Base-by-base conservation (phyloP, 768 basidiomycete species). In the Leucocoprinus leucothites region DNA sequence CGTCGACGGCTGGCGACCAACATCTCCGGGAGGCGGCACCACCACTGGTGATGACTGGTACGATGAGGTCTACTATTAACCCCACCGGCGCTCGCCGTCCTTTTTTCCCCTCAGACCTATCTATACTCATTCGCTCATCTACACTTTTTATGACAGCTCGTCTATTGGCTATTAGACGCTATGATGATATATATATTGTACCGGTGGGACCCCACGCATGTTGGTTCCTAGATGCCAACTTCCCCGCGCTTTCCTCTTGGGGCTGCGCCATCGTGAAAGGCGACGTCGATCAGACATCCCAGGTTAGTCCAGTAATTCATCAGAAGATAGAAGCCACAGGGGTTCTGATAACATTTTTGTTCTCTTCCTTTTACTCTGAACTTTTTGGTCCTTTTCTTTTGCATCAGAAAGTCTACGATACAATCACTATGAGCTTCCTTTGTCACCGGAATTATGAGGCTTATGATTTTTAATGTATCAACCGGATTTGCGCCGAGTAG, bases 1-100 rank as follows among this genome's bases (percentile, higher is more conserved):
- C 34, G 61, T 81, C 34, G 73, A 76, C 51, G 74, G 74, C 57
- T 82, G 82, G 82, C 66, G 79, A 22, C 68, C 71, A 7, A 60
- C 63, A 31, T 66, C 73, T 13, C 69, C 71, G 22, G 62, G 59
- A 16, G 58, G 48, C 18, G 51, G 52, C 11, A 47, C 36, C 45
- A 52, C 48, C 19, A 13, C 13, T 34, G 16, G 38, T 13, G 60
- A 69, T 51, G 64, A 62, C 42, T 58, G 61, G 55, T 76, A 74
- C 49, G 73, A 74, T 49, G 70, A 74, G 61, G 72, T 73, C 65
- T 74, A 73, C 60, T 74, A 70, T 62, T 71, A 53, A 69, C 58
- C 41, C 25, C 5, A 26, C 34, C 34, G 40, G 19, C 14, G 18
- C 22, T 44, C 28, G 19, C 18, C 41, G n/a, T 22, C 21, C 21